Conservation (phyloP, 192 early-diverging fungal species). For the Helicostylum pulchrum region DNA sequence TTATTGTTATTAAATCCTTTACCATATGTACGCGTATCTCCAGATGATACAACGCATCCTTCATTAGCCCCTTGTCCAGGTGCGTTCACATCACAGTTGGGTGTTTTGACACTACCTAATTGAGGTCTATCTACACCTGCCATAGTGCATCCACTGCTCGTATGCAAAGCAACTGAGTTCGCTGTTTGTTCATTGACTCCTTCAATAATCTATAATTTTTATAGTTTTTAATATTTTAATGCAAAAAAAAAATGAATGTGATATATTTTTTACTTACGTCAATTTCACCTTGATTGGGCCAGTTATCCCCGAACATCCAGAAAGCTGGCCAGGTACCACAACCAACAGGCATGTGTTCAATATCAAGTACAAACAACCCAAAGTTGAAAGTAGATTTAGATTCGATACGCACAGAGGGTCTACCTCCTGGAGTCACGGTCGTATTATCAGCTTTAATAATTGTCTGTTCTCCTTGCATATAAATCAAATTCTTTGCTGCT, state of each 20-base stretch:
- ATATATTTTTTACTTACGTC: conserved; percentile 9
- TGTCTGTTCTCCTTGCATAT: background rate
- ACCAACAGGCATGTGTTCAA: conserved; percentile 40
- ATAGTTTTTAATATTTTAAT: too few relatives aligned
- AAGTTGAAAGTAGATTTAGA: conserved; percentile 21
- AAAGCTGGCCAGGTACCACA: conserved; percentile 53
- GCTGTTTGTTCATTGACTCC: conserved; percentile 32
- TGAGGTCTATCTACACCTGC: background rate
- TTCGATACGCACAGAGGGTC: conserved; percentile 28
- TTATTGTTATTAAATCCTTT: conserved; percentile 30
- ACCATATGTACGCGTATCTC: conserved; percentile 28
- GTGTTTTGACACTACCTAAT: background rate
- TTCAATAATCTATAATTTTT: conserved; percentile 34
- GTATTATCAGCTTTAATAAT: conserved; percentile 17
- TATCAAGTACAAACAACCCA: conserved; percentile 31
- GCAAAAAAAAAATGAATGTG: too few relatives aligned
- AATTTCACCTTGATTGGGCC: conserved; percentile 49
- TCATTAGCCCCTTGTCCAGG: background rate
- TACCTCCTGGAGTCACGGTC: conserved; percentile 17
- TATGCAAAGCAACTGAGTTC: conserved; percentile 39
- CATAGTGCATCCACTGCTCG: conserved; percentile 37
- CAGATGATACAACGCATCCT: conserved; percentile 7
- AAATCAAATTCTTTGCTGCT: conserved; percentile 1
- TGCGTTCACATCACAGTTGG: conserved; percentile 7
- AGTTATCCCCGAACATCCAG: conserved; percentile 42